Percentiles rank a stretch among this genome's conserved stretches.
Evolutionary conservation across 805 yeast species (phyloP).

Genomic region (Monosporozyma siamensis): DNA sequence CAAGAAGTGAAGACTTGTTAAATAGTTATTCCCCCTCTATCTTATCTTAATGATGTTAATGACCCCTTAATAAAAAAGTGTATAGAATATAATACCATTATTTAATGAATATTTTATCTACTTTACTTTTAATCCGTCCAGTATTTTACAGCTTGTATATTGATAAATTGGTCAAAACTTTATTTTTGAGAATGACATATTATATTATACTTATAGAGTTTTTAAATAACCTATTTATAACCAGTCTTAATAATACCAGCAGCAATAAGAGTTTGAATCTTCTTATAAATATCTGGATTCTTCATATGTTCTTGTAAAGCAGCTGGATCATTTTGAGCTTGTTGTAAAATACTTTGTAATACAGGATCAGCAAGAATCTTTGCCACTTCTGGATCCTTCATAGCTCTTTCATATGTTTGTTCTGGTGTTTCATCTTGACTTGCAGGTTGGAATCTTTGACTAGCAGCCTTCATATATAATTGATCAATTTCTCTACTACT

Average conservation of each 20-base stretch:
- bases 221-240: constrained; percentile 4
- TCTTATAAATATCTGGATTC: constrained; percentile 85
- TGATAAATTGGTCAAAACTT: not conserved
- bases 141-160: too few species aligned
- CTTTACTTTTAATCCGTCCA: too few species aligned
- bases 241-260: constrained; percentile 95
- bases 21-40: too few species aligned
- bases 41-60: too few species aligned
- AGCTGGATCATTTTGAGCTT: constrained; percentile 91
- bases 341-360: constrained; percentile 89
- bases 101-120: too few species aligned
- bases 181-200: constrained; percentile 1
- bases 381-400: constrained; percentile 90
- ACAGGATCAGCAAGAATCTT: constrained; percentile 87
- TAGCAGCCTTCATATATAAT: constrained; percentile 64
- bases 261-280: constrained; percentile 82
- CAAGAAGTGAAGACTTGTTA: not conserved
- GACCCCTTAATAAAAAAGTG: too few species aligned
- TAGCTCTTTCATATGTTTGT: constrained; percentile 82
- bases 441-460: constrained; percentile 69
- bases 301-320: constrained; percentile 96
- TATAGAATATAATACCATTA: too few species aligned
- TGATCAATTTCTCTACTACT: constrained; percentile 71
- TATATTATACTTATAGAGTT: not conserved
- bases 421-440: constrained; percentile 85